Evolutionary conservation across 208 protist genomes (phyloP).

Genomic region (Trypanosoma caninum): DNA sequence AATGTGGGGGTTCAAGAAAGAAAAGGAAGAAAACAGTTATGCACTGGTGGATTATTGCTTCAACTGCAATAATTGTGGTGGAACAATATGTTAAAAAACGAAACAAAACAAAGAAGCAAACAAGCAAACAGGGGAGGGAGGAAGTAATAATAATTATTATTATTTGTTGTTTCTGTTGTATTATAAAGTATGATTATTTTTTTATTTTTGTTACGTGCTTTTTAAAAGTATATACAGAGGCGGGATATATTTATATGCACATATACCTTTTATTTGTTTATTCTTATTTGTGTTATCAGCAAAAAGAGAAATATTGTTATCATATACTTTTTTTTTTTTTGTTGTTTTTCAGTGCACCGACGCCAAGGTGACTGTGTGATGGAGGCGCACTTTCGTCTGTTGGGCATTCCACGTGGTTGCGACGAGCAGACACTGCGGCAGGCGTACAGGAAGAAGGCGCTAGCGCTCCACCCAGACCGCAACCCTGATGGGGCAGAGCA

Average conservation of each 20-base stretch:
- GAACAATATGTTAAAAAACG: no score
- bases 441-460: constrained; percentile 91
- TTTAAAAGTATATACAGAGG: no score
- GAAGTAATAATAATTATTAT: no score
- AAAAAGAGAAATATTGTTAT: constrained; percentile 2
- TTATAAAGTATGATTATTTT: neutral
- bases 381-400: constrained; percentile 40
- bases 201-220: constrained; percentile 17
- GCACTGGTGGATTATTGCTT: no score
- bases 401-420: constrained; percentile 76
- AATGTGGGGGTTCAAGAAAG: no score
- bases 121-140: neutral
- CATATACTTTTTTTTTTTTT: constrained; percentile 8
- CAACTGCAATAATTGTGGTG: no score
- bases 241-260: constrained; percentile 1
- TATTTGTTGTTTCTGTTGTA: no score
- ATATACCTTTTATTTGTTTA: constrained; percentile 1
- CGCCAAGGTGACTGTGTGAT: no score
- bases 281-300: neutral
- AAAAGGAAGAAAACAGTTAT: no score
- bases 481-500: constrained; percentile 79
- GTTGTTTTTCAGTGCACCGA: no score
- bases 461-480: constrained; percentile 93
- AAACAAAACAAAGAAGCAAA: neutral
- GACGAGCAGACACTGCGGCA: constrained; percentile 81